Evolutionary conservation across 1,139 yeast species (phyloP).

Genomic region (Yamadazyma sp.): DNA sequence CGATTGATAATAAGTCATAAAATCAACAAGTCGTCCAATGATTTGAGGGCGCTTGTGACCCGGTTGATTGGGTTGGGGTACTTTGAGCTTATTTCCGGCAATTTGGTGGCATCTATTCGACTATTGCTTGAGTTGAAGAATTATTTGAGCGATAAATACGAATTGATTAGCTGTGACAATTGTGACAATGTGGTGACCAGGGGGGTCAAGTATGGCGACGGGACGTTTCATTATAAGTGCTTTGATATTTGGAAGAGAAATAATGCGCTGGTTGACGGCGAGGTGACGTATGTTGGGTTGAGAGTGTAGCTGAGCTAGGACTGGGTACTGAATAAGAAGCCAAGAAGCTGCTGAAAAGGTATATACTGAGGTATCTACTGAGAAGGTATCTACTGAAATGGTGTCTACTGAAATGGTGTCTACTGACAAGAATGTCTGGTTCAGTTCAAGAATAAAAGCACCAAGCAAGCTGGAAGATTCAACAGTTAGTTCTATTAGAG

Average conservation of each 20-base stretch:
- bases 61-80: constrained; percentile 53
- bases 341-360: too few relatives aligned
- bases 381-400: too few relatives aligned
- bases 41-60: constrained; percentile 35
- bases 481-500: too few relatives aligned
- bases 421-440: too few relatives aligned
- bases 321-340: too few relatives aligned
- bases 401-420: too few relatives aligned
- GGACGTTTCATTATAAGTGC: constrained; percentile 53
- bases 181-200: constrained; percentile 59
- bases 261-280: constrained; percentile 8
- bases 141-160: constrained; percentile 42
- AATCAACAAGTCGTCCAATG: constrained; percentile 25
- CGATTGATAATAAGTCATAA: constrained; percentile 10
- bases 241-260: constrained; percentile 34
- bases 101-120: constrained; percentile 39
- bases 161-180: constrained; percentile 47
- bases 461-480: too few relatives aligned
- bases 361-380: too few relatives aligned
- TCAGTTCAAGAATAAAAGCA: too few relatives aligned
- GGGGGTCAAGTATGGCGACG: constrained; percentile 44
- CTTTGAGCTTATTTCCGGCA: constrained; percentile 34
- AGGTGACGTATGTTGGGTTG: constrained; percentile 4
- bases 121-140: constrained; percentile 48
- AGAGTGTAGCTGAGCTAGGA: neutral